These are phyloP conservation scores for Lentinula sp. DNA, from an alignment of 768 basidiomycete genomes.

Conservation along the genomic window DNA sequence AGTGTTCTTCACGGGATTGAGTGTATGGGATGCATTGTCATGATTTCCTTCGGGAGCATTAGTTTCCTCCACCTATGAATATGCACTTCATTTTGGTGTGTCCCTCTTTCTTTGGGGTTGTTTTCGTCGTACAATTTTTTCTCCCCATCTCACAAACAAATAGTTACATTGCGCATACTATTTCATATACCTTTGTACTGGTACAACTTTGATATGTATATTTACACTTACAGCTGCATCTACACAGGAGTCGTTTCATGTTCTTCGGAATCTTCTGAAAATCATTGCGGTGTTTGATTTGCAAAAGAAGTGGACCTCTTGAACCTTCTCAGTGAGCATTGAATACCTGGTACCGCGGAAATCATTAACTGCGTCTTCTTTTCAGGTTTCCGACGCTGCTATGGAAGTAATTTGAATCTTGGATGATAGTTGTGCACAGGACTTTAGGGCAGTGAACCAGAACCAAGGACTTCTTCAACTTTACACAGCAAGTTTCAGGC, in stretches of 20 bases:
- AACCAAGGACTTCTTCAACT: too few relatives aligned
- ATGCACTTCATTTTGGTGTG: background rate
- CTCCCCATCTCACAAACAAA: too few relatives aligned
- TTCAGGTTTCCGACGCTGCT: too few relatives aligned
- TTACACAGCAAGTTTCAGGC: too few relatives aligned
- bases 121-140: background rate
- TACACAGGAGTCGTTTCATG: background rate
- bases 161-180: background rate
- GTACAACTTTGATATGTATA: background rate
- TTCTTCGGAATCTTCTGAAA: background rate
- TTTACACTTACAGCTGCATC: background rate
- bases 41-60: conserved; percentile 12
- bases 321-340: background rate
- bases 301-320: too few relatives aligned
- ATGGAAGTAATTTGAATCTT: too few relatives aligned
- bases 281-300: background rate
- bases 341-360: background rate
- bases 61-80: background rate
- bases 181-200: background rate
- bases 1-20: conserved; percentile 67
- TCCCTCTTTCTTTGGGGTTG: too few relatives aligned
- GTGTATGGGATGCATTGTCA: conserved; percentile 63
- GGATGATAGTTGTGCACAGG: too few relatives aligned
- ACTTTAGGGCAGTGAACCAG: too few relatives aligned
- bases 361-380: background rate